Evolutionary conservation across 1,284 basidiomycete genomes (phyloP).

Genomic region (Irpex lacteus): DNA sequence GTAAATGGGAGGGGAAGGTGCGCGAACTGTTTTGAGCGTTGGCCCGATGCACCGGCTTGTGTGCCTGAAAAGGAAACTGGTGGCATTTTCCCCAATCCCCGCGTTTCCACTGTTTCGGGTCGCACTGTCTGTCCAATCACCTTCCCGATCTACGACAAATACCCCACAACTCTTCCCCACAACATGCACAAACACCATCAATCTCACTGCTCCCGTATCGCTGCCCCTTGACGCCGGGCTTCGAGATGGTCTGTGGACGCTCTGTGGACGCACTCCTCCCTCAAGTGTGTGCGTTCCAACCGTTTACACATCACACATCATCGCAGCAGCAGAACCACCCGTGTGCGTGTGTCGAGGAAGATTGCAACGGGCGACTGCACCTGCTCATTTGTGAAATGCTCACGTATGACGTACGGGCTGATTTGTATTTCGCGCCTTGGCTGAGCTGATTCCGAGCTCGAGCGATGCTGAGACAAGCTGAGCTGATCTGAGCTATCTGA

Average conservation of each 20-base stretch:
- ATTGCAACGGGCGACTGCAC: not conserved
- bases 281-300: not conserved
- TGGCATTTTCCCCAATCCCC: slow-evolving; percentile 11
- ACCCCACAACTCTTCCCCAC: slow-evolving; percentile 13
- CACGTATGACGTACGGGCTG: not conserved
- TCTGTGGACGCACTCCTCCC: not conserved
- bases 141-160: slow-evolving; percentile 8
- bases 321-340: too few relatives aligned
- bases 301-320: not conserved
- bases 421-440: not conserved
- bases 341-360: not conserved
- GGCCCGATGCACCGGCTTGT: slow-evolving; percentile 10
- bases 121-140: slow-evolving; percentile 5
- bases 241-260: not conserved
- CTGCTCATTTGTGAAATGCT: not conserved
- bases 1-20: slow-evolving; percentile 3
- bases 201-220: not conserved
- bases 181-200: slow-evolving; percentile 12
- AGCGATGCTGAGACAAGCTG: not conserved
- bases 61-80: slow-evolving; percentile 3
- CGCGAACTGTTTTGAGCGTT: slow-evolving; percentile 5
- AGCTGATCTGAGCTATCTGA: not conserved
- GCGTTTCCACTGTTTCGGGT: slow-evolving; percentile 17
- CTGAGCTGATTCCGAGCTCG: not conserved
- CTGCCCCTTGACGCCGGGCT: not conserved